Evolutionary conservation across 1,284 basidiomycete species (phyloP), one percentile per base, ranked within the genome.

Genomic region (Ustilago cynodontis): DNA sequence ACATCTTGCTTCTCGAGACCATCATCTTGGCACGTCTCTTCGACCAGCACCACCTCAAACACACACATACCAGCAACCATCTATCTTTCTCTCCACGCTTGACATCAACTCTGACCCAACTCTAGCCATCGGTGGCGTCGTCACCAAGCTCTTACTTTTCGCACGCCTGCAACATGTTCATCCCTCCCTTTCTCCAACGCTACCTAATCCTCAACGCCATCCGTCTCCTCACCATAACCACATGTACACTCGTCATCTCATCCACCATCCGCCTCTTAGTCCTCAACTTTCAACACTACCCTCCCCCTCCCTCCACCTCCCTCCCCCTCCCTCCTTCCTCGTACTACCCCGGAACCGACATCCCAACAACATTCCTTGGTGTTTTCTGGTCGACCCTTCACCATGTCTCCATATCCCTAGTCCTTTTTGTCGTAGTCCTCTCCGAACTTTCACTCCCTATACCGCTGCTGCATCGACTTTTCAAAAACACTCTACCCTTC

Each of bases 371-470:
- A 3, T 69, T 76, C 33, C 70, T 80, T 58, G 81, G 81, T 20
- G 61, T 80, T 0, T 80, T 82, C 54, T 82, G 81, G 81, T 62
- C 67, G 1, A 74, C 78, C 37, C 66, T 82, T 0, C 74, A 82
- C 58, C 71, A 78, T 37, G 20, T 66, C 13, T 73, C 59, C n/a
- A 31, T 64, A 11, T 13, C 61, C 16, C 37, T 73, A 9, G 33
- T 79, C 11, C 56, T 73, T 6, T 18, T 72, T 26, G 49, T 70
- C 29, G 62, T 79, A 28, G 33, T 81, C 2, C 65, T 81, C 0
- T 63, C 71, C 43, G 80, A 81, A 31, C 58, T 78, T 6, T 76
- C 74, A 7, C 69, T 76, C 0, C 73, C 73, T 2, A 53, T 71
- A 6, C 73, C 73, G 0, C 24, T 64, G 1, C 24, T 73, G 11